Percentiles rank a stretch among this genome's conserved stretches.
Evolutionary conservation across 768 basidiomycete species (phyloP).

Genomic region (Mycena vitilis): DNA sequence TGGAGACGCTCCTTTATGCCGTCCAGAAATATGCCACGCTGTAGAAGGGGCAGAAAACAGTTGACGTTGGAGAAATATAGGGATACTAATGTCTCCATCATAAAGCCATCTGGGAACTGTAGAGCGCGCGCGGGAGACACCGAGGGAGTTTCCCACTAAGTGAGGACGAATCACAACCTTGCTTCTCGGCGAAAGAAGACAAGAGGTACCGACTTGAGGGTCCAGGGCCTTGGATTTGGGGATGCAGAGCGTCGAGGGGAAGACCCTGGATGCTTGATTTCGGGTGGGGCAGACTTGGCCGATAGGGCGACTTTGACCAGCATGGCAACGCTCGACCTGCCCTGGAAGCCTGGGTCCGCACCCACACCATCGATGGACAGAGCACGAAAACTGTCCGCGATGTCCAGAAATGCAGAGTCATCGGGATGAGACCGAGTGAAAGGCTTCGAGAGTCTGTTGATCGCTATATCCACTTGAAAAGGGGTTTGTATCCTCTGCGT

Average conservation of each 20-base stretch:
- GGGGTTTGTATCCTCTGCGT: not conserved
- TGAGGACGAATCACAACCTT: not conserved
- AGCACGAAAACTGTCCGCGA: conserved; percentile 4
- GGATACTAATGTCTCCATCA: conserved; percentile 56
- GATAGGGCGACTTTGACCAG: conserved; percentile 3
- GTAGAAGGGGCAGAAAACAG: conserved; percentile 58
- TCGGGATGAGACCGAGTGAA: not conserved
- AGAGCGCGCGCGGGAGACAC: not conserved
- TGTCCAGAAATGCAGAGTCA: conserved; percentile 10
- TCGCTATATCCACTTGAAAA: not conserved
- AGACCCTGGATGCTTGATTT: too few relatives aligned
- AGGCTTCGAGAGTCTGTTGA: not conserved
- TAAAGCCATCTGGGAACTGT: conserved; percentile 3
- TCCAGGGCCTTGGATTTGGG: not conserved
- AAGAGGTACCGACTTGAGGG: conserved; percentile 1
- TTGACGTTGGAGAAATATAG: conserved; percentile 60
- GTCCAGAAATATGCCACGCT: conserved; percentile 61
- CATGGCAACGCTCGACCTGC: conserved; percentile 12
- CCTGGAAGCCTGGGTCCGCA: conserved; percentile 14
- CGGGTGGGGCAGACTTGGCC: not conserved
- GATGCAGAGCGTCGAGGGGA: not conserved
- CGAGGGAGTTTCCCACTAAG: not conserved
- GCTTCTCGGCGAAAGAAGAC: too few relatives aligned
- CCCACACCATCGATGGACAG: conserved; percentile 1
- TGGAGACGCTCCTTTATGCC: conserved; percentile 51